Base-by-base conservation (phyloP, 164 flowering plant genomes). In the Berberis vulgaris region DNA sequence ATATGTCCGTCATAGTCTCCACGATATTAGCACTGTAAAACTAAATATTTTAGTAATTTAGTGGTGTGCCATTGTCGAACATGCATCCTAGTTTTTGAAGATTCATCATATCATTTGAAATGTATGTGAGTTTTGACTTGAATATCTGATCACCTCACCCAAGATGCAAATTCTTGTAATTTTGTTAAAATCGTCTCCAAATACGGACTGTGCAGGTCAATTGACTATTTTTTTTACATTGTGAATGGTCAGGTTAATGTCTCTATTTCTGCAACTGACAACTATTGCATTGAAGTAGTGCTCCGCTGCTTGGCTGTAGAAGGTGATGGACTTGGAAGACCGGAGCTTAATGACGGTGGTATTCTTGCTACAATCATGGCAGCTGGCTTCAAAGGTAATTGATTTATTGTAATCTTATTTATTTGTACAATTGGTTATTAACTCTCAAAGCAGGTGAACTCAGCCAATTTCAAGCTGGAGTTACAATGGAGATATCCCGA, bases 301-400 rank as follows among this genome's bases (percentile, higher is more conserved):
- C 84, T 87, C 65, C 91, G 94, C 64, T 91, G 96, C 77, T 70
- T 83, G 72, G 96, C 97, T 60, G 81, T 73, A 4, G 86, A 86
- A 41, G 90, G 95, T 68, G 96, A 94, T 79, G 97, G 97, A 62
- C 72, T 91, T 66, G 88, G 91, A 53, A 72, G 74, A 41, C 84
- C 83, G 68, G 77, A 79, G 38, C 62, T 64, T 50, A 75, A 75
- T 76, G 95, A 89, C 74, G 99, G 99, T 64, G 99, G 99, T n/a
- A 63, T 91, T 70, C 93, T 94, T 63, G 88, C 84, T 66, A 71
- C 81, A 45, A 74, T 91, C 59, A 73, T 91, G 78, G 95, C 97
- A 43, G 87, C 99, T 69, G 96, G 89, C 62, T 88, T 94, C 74
- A 94, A 91, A 84, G 99, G 99, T 94, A 71, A 61, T 11, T 41